phyloP scores from a whole-genome alignment of 2,329 filamentous ascomycete species.

The Stromatinia cepivora region DNA sequence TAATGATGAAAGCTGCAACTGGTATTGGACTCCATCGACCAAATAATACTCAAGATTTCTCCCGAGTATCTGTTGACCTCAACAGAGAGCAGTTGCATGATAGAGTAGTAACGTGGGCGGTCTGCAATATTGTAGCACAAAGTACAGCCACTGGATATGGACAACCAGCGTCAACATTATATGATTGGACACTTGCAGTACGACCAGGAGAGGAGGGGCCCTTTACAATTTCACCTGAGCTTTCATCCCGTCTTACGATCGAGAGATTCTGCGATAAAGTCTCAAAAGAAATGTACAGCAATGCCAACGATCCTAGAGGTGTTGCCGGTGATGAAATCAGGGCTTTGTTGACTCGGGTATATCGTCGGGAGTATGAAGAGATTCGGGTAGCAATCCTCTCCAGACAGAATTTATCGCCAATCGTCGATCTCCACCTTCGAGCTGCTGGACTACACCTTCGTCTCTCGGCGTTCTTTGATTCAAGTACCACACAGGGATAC shows the following conservation, averaged over 20 bases:
- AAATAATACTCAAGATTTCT: slow-evolving; percentile 81
- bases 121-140: slow-evolving; percentile 82
- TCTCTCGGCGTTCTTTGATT: slow-evolving; percentile 79
- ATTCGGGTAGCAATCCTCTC: slow-evolving; percentile 61
- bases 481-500: slow-evolving; percentile 69
- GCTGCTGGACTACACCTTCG: slow-evolving; percentile 75
- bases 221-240: slow-evolving; percentile 59
- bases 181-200: slow-evolving; percentile 70
- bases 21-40: slow-evolving; percentile 80
- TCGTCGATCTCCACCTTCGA: slow-evolving; percentile 66
- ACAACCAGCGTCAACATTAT: slow-evolving; percentile 75
- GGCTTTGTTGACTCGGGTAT: slow-evolving; percentile 65
- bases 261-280: slow-evolving; percentile 77
- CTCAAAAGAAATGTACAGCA: slow-evolving; percentile 77
- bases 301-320: slow-evolving; percentile 69
- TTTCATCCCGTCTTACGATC: slow-evolving; percentile 68
- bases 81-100: slow-evolving; percentile 79
- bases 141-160: slow-evolving; percentile 81
- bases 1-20: slow-evolving; percentile 86
- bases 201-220: slow-evolving; percentile 60
- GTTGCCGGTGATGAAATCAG: slow-evolving; percentile 67
- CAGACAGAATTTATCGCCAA: slow-evolving; percentile 54
- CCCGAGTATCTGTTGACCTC: slow-evolving; percentile 70
- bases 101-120: slow-evolving; percentile 77
- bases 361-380: slow-evolving; percentile 64